Base-by-base conservation (phyloP, 768 basidiomycete genomes). In the Lentinula guzmanii region DNA sequence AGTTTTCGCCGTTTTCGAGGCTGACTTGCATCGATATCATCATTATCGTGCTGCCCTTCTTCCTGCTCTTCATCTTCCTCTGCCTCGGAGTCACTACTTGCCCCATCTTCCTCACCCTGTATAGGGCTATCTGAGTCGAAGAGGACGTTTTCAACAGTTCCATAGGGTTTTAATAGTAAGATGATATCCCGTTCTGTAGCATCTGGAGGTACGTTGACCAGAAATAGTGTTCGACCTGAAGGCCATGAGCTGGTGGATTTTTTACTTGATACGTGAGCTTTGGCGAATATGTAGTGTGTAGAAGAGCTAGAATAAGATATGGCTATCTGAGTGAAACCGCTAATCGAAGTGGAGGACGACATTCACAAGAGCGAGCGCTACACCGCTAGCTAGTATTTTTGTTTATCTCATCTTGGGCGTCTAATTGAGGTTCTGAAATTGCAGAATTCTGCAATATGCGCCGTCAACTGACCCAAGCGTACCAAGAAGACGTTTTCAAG, bases 171-270 rank as follows among this genome's bases (percentile, higher is more conserved):
- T 77, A 95, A 95, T n/a, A 97, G 76, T 10, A 83, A 73, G 2
- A 85, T 76, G 0, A 97, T 73, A 68, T 94, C 92, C 41, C 90
- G 80, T 66, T 91, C 90, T 1, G 91, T 91, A 3, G 91, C 84
- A 70, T 96, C 93, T 60, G 93, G 87, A 1, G 95, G 94, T 5
- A 95, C 75, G 67, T 98, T 97, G 59, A 90, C 91, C 2, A 95
- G 75, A 68, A 98, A 98, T 9, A 96, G 77, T 0, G 93, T 95
- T 48, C 93, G 82, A 15, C 82, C 85, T 35, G 83, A 70, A 65
- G 82, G 76, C 57, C 75, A 78, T 43, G 65, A 33, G 39, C 56
- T 65, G 45, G 66, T 51, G 18, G 67, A 62, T 62, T 76, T 78
- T 67, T 83, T 83, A 15, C 84, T 77, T 3, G 78, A 75, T 28